Evolutionary conservation across 2,329 filamentous ascomycete species (phyloP).

Genomic region (Atkinsonella texensis): DNA sequence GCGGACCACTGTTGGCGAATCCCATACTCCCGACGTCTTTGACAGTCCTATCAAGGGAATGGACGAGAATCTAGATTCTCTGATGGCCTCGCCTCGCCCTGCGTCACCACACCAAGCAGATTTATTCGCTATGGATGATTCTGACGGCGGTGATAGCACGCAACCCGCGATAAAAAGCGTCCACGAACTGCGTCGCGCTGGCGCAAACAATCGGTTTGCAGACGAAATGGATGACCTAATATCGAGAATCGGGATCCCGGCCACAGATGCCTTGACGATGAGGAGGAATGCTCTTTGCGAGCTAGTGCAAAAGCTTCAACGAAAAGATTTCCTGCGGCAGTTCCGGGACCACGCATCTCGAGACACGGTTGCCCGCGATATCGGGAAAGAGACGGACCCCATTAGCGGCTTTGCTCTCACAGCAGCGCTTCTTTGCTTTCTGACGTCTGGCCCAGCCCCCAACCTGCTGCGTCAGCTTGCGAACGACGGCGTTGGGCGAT

Average conservation of each 20-base stretch:
- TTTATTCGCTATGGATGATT: constrained; percentile 15
- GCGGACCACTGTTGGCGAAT: constrained; percentile 17
- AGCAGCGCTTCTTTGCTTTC: constrained; percentile 50
- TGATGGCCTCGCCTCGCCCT: constrained; percentile 11
- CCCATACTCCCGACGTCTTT: constrained; percentile 14
- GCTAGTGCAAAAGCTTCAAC: constrained; percentile 44
- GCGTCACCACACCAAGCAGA: constrained; percentile 13
- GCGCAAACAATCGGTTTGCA: constrained; percentile 52
- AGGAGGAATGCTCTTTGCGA: constrained; percentile 49
- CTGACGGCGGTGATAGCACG: constrained; percentile 28
- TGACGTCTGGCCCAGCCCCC: constrained; percentile 47
- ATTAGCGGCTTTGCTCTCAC: constrained; percentile 51
- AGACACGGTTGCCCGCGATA: constrained; percentile 50
- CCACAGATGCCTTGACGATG: constrained; percentile 33
- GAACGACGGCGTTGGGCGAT: constrained; percentile 38
- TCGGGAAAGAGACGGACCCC: constrained; percentile 47
- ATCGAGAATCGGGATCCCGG: constrained; percentile 44
- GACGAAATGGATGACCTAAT: constrained; percentile 55
- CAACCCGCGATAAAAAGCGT: constrained; percentile 47
- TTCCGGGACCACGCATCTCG: constrained; percentile 67
- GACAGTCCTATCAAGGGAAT: constrained; percentile 6
- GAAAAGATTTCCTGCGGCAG: constrained; percentile 52
- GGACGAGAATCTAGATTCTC: constrained; percentile 11
- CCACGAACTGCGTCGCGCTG: constrained; percentile 53
- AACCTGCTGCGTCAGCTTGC: constrained; percentile 47